Evolutionary conservation across 768 basidiomycete species (phyloP), one percentile per base, ranked within the genome.

Genomic region (Kwoniella sp.): DNA sequence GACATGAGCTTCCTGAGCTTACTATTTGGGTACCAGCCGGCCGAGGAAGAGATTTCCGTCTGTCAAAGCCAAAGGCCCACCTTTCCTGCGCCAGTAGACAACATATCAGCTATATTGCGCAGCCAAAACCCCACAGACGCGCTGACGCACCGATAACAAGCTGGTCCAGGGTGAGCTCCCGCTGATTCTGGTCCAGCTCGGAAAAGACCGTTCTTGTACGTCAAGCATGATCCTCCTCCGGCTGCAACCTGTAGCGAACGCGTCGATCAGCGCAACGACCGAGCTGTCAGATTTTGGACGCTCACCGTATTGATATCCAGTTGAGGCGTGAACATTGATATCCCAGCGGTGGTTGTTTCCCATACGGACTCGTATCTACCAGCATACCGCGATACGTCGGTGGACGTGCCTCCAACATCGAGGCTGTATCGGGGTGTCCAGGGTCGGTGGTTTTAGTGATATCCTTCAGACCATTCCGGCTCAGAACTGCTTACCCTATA

Each of bases 91-190:
- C 3, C 40, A 15, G 40, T 33, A 13, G 17, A 10, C 13, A 24
- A 15, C 19, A 48, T 30, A 10, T 12, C 22, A 37, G 29, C n/a
- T 4, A 33, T 6, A 13, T 8, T 8, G 25, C 22, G 13, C 15
- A 6, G 40, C 8, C 59, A 44, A 25, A n/a, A 1, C 17, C 36
- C 26, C 26, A 36, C 3, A 25, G 22, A 37, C 1, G 27, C 0
- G 2, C 13, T 24, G 17, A 17, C 53, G 8, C n/a, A 62, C 60
- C 60, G 19, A 24, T 77, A 77, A 53, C 76, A 76, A 1, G 87
- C 88, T 1, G 95, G 95, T 1, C 95, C 94, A 3, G 95, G 95
- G 68, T 96, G 86, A 0, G 93, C 92, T 21, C 91, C 92, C 2
- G 94, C 93, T 60, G 91, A 93, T 72, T 94, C 88, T 0, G 95